Conservation (phyloP, 306 rosid species). For the Inga oerstediana region DNA sequence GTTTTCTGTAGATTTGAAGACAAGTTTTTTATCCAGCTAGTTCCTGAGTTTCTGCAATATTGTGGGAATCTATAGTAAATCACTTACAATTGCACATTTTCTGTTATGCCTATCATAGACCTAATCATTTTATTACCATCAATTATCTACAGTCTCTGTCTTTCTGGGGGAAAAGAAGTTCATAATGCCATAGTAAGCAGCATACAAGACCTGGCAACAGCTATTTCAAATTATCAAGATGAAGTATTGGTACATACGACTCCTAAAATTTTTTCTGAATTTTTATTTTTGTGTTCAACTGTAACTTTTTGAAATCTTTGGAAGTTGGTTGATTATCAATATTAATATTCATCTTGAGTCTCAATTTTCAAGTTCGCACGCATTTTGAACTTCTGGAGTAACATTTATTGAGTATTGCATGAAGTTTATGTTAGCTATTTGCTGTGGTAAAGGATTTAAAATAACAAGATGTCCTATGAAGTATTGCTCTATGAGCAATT, state of each 20-base stretch:
- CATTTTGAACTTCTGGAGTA: constrained; percentile 23
- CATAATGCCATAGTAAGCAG: constrained; percentile 94
- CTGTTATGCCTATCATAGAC: background rate
- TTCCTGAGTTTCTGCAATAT: constrained; percentile 30
- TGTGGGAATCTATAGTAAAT: background rate
- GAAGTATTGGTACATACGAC: constrained; percentile 84
- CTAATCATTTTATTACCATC: constrained; percentile 5
- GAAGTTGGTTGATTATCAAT: constrained; percentile 25
- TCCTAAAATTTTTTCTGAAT: background rate
- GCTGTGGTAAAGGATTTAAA: background rate
- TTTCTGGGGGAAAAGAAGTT: constrained; percentile 91
- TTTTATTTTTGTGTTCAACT: constrained; percentile 3
- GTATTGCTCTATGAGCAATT: background rate
- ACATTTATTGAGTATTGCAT: constrained; percentile 17
- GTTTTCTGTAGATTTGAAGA: background rate
- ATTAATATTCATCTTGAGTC: constrained; percentile 20
- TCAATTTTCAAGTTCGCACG: background rate
- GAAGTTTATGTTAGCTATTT: background rate
- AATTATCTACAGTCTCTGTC: constrained; percentile 68
- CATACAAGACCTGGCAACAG: constrained; percentile 88
- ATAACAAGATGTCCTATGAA: background rate
- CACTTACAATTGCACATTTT: constrained; percentile 20
- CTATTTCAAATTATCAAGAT: constrained; percentile 78
- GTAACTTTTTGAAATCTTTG: constrained; percentile 27
- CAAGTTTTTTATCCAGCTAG: background rate